These are phyloP conservation scores for Lasiosphaeria miniovina DNA, from an alignment of 495 filamentous ascomycete species.

Conservation along the genomic window DNA sequence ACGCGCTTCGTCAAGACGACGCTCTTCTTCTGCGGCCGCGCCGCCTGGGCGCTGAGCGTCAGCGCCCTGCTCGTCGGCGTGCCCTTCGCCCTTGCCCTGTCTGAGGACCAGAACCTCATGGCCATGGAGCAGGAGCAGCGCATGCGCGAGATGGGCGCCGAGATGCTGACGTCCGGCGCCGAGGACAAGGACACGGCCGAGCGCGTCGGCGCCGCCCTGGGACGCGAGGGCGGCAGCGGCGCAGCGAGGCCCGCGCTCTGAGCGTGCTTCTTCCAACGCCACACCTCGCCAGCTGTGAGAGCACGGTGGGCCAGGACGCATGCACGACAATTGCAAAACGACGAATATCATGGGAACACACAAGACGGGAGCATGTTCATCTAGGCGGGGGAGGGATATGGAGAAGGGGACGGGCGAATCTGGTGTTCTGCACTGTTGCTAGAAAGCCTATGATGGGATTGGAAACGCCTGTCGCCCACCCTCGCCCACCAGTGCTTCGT, in stretches of 20 bases:
- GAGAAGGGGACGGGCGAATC: too few species aligned
- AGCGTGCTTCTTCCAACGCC: not conserved
- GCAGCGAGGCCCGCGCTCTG: not conserved
- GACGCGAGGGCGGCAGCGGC: constrained; percentile 18
- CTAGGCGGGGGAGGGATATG: too few species aligned
- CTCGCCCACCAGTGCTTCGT: too few species aligned
- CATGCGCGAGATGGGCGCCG: constrained; percentile 73
- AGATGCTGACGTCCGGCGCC: constrained; percentile 38
- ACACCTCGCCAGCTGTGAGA: too few species aligned
- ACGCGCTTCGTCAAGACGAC: constrained; percentile 56
- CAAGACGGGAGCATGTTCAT: too few species aligned
- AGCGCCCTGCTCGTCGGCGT: constrained; percentile 85
- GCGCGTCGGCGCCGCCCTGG: constrained; percentile 33
- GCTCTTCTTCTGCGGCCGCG: constrained; percentile 71
- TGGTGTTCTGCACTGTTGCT: too few species aligned
- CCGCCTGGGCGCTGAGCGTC: constrained; percentile 82
- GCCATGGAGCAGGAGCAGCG: constrained; percentile 97
- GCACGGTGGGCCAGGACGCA: too few species aligned
- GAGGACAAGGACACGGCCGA: constrained; percentile 32
- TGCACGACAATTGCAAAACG: too few species aligned
- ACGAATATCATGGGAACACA: too few species aligned
- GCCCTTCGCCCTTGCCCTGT: constrained; percentile 86
- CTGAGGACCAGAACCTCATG: constrained; percentile 90
- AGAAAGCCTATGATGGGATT: too few species aligned
- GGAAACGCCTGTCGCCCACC: too few species aligned